A percentile compares a stretch with the other conserved stretches of the same genome.
Evolutionary conservation across 805 yeast genomes (phyloP).

Genomic region (Blastobotrys parvus): DNA sequence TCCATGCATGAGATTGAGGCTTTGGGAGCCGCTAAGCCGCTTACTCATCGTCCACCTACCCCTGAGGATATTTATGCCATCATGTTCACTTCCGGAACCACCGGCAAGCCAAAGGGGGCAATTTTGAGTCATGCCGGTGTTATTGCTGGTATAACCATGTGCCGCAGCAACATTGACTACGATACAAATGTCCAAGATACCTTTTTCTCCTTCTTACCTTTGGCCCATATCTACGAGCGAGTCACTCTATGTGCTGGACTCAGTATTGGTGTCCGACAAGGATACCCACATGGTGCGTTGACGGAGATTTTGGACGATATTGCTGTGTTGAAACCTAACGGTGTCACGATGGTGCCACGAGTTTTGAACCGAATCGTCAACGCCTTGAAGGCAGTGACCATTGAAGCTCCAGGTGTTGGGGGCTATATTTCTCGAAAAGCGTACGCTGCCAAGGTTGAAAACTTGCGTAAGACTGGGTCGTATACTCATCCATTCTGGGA

Average conservation of each 20-base stretch:
- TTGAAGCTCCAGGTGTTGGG: slow-evolving; percentile 37
- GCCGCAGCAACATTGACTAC: slow-evolving; percentile 22
- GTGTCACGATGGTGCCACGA: slow-evolving; percentile 54
- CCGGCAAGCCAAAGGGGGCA: slow-evolving; percentile 70
- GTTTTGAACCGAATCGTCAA: slow-evolving; percentile 54
- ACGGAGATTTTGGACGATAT: slow-evolving; percentile 52
- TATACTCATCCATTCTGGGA: slow-evolving; percentile 34
- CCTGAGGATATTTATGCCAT: slow-evolving; percentile 51
- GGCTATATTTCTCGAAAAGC: slow-evolving; percentile 35
- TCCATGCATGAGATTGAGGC: slow-evolving; percentile 35
- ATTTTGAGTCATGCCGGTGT: slow-evolving; percentile 45
- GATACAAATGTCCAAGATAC: slow-evolving; percentile 24
- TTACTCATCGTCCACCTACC: slow-evolving; percentile 38
- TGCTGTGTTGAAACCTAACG: slow-evolving; percentile 44
- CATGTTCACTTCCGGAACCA: slow-evolving; percentile 69
- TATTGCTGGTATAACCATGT: slow-evolving; percentile 39
- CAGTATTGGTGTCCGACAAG: slow-evolving; percentile 41
- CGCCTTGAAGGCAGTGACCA: slow-evolving; percentile 44
- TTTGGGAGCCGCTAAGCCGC: slow-evolving; percentile 40
- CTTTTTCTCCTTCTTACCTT: slow-evolving; percentile 39
- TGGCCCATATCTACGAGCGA: slow-evolving; percentile 53
- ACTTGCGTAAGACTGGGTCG: slow-evolving; percentile 30
- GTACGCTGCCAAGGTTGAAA: slow-evolving; percentile 33
- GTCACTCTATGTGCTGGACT: slow-evolving; percentile 37
- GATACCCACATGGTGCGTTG: slow-evolving; percentile 49